Percentiles rank a stretch among this genome's conserved stretches.
Conservation (phyloP, 2,329 filamentous ascomycete species). For the Cyclaneusma minus region DNA sequence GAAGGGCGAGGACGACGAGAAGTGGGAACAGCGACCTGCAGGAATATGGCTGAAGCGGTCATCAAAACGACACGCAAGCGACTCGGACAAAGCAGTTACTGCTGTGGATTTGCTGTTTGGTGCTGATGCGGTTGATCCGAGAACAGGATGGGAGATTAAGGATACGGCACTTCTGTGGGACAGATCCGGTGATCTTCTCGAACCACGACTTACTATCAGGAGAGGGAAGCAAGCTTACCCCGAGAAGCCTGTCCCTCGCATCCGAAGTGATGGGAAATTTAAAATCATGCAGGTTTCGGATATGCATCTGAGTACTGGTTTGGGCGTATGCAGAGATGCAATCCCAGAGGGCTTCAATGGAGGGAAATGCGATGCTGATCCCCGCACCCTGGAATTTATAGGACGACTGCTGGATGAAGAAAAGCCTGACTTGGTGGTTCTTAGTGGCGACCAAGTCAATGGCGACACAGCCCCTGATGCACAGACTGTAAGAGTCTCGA, state of each 20-base stretch:
- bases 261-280: slow-evolving; percentile 81
- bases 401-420: slow-evolving; percentile 75
- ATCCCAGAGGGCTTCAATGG: slow-evolving; percentile 57
- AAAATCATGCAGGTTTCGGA: slow-evolving; percentile 97
- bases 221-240: slow-evolving; percentile 50
- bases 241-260: slow-evolving; percentile 57
- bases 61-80: slow-evolving; percentile 32
- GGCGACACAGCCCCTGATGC: slow-evolving; percentile 84
- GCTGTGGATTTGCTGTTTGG: slow-evolving; percentile 57
- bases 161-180: slow-evolving; percentile 61
- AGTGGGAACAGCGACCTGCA: slow-evolving; percentile 52
- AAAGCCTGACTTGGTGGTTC: slow-evolving; percentile 79
- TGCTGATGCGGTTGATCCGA: slow-evolving; percentile 70
- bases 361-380: slow-evolving; percentile 78
- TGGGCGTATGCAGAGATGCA: slow-evolving; percentile 75
- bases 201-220: slow-evolving; percentile 63
- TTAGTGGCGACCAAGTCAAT: slow-evolving; percentile 92
- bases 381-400: slow-evolving; percentile 81
- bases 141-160: slow-evolving; percentile 69
- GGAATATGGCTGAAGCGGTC: slow-evolving; percentile 49
- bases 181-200: slow-evolving; percentile 41
- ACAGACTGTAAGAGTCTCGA: slow-evolving; percentile 48
- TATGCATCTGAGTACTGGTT: slow-evolving; percentile 80
- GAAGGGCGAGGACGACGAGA: slow-evolving; percentile 35
- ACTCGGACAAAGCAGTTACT: slow-evolving; percentile 34